These are phyloP conservation scores for Fusarium cicatricum DNA, from an alignment of 2,329 filamentous ascomycete species.

Conservation along the genomic window DNA sequence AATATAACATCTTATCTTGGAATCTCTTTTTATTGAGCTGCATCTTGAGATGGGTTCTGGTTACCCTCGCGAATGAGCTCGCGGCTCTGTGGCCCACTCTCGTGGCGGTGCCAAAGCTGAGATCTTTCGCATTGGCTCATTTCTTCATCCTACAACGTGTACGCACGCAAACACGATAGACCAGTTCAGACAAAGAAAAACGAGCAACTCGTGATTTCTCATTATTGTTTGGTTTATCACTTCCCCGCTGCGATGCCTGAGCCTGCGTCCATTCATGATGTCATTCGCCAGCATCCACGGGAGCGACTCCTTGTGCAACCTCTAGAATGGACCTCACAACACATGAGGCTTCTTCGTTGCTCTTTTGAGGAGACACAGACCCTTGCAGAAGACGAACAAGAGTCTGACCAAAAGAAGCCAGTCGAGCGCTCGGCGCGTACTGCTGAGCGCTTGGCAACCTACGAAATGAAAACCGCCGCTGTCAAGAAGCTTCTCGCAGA, in stretches of 20 bases:
- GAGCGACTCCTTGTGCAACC: slow-evolving; percentile 40
- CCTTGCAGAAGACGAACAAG: background rate
- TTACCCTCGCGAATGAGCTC: too few species aligned
- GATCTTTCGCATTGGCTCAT: background rate
- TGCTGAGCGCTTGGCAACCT: slow-evolving; percentile 32
- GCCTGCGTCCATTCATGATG: slow-evolving; percentile 19
- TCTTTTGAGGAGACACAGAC: slow-evolving; percentile 6
- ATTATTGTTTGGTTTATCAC: background rate
- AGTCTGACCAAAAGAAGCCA: slow-evolving; percentile 4
- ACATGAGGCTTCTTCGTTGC: slow-evolving; percentile 30
- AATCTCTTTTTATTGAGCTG: too few species aligned
- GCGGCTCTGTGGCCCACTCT: background rate
- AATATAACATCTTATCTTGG: too few species aligned
- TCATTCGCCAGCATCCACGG: slow-evolving; percentile 36
- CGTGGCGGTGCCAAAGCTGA: background rate
- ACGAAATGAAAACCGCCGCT: slow-evolving; percentile 33
- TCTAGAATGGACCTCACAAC: slow-evolving; percentile 32
- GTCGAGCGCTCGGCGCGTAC: slow-evolving; percentile 19
- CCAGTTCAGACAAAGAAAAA: too few species aligned
- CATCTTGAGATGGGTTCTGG: too few species aligned
- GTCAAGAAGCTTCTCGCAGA: slow-evolving; percentile 33
- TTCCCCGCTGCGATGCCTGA: background rate
- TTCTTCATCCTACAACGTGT: background rate
- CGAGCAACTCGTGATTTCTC: too few species aligned
- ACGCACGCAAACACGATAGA: background rate